phyloP scores from a whole-genome alignment of 768 basidiomycete species.

The Mycena pura region DNA sequence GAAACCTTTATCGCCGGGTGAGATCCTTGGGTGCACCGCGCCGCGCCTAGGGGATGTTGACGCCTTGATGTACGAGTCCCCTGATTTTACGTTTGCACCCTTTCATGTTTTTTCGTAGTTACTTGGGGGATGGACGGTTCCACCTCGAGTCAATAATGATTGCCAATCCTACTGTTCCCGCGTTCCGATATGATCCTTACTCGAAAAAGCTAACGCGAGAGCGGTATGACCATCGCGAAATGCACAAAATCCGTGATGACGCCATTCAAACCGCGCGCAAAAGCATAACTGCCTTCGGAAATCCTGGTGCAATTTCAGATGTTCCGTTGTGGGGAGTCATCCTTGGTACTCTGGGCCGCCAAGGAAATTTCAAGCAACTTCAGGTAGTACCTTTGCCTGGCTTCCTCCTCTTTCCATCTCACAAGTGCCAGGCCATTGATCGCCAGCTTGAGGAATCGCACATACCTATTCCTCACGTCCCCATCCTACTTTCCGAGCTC shows the following conservation, averaged over 20 bases:
- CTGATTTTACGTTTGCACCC: background rate
- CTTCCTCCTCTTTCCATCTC: background rate
- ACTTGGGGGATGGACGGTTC: conserved; percentile 97
- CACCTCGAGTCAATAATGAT: conserved; percentile 99
- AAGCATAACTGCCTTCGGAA: conserved; percentile 54
- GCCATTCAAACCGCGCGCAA: conserved; percentile 78
- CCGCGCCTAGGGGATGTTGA: conserved; percentile 81
- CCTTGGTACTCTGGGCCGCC: conserved; percentile 92
- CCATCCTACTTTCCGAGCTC: conserved; percentile 94
- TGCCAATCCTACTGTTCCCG: conserved; percentile 93
- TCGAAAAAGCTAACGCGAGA: conserved; percentile 96
- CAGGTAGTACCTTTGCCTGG: conserved; percentile 56
- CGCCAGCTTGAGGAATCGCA: conserved; percentile 65
- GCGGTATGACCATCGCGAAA: conserved; percentile 87
- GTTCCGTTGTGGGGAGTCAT: conserved; percentile 85
- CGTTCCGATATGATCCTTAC: conserved; percentile 98
- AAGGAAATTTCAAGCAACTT: conserved; percentile 91
- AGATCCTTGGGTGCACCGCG: conserved; percentile 96
- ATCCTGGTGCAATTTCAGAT: conserved; percentile 6
- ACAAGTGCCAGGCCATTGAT: conserved; percentile 66
- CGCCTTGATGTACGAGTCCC: conserved; percentile 81
- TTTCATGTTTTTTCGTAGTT: conserved; percentile 54
- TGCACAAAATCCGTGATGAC: conserved; percentile 75
- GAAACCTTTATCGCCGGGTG: conserved; percentile 94
- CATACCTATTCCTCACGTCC: conserved; percentile 75